These are phyloP conservation scores for Cadophora malorum DNA, from an alignment of 2,329 filamentous ascomycete genomes.

Conservation along the genomic window DNA sequence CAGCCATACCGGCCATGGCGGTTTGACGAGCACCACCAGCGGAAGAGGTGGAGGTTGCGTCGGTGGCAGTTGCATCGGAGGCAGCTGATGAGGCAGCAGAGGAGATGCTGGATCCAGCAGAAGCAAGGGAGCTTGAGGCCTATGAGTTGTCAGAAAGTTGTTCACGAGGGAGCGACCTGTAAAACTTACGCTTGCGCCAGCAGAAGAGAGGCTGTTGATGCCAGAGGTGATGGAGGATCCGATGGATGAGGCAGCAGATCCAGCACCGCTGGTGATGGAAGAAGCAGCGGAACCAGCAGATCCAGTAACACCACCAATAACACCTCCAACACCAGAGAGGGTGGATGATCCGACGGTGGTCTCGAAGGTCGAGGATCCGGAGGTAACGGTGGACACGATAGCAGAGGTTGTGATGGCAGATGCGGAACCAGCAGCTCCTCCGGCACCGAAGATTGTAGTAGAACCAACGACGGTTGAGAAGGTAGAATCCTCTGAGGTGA, in stretches of 20 bases:
- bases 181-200: conserved; percentile 22
- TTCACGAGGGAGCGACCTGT: neutral
- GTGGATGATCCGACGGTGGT: conserved; percentile 40
- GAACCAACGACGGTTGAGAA: conserved; percentile 33
- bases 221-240: conserved; percentile 24
- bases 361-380: conserved; percentile 35
- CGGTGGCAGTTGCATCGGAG: conserved; percentile 12
- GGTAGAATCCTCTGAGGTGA: conserved; percentile 31
- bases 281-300: conserved; percentile 21
- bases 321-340: conserved; percentile 33
- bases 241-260: conserved; percentile 27
- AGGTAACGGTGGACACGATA: conserved; percentile 35
- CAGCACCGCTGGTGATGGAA: conserved; percentile 15
- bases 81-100: conserved; percentile 20
- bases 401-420: conserved; percentile 41
- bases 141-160: neutral
- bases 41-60: conserved; percentile 26
- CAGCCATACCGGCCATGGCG: conserved; percentile 40
- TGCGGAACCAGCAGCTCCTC: conserved; percentile 25
- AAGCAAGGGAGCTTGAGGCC: conserved; percentile 12
- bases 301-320: conserved; percentile 23
- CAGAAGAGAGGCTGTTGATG: conserved; percentile 28
- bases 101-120: conserved; percentile 4
- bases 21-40: conserved; percentile 39
- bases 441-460: conserved; percentile 32